phyloP scores from a whole-genome alignment of 495 filamentous ascomycete genomes.

The Patellaria atrata region DNA sequence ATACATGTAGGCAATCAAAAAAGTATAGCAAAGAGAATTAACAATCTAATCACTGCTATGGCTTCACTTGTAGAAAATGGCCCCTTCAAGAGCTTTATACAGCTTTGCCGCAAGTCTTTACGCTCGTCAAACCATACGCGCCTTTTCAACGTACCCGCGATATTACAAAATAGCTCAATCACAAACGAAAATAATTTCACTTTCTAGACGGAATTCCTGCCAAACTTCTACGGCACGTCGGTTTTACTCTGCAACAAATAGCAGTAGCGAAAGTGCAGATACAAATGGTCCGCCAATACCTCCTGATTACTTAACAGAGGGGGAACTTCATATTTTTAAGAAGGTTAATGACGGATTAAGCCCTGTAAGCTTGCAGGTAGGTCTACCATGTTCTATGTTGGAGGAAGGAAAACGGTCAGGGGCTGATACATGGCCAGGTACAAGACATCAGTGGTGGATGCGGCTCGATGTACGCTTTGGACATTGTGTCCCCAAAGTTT shows the following conservation, averaged over 20 bases:
- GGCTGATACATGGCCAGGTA: slow-evolving; percentile 30
- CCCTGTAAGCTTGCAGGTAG: slow-evolving; percentile 32
- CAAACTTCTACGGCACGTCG: too few species aligned
- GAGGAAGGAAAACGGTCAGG: neutral
- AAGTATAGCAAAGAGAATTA: too few species aligned
- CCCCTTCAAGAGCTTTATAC: slow-evolving; percentile 7
- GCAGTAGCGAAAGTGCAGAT: neutral
- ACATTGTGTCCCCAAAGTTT: slow-evolving; percentile 51
- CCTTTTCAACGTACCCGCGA: neutral
- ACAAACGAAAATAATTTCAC: neutral
- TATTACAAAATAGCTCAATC: neutral
- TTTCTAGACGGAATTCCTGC: too few species aligned
- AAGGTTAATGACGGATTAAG: slow-evolving; percentile 31
- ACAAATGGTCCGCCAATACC: slow-evolving; percentile 14
- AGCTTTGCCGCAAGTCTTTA: neutral
- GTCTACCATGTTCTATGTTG: slow-evolving; percentile 7
- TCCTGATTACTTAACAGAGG: slow-evolving; percentile 35
- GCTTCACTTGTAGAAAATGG: too few species aligned
- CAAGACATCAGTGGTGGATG: slow-evolving; percentile 67
- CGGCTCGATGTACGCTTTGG: slow-evolving; percentile 65
- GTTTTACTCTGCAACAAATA: too few species aligned
- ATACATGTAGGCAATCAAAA: too few species aligned
- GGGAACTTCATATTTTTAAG: slow-evolving; percentile 34
- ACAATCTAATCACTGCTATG: too few species aligned
- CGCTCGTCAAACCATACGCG: neutral